Evolutionary conservation across 176 grass and related monocot species (phyloP).

Genomic region (Triticum aestivum): IWGSC_CS_RefSeq_v2.1 NC_057797.1:559048966-559049465

Average conservation of each 20-base stretch:
- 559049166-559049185: conserved; percentile 60
- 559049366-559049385: conserved; percentile 51
- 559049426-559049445: conserved; percentile 49
- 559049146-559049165: conserved; percentile 47
- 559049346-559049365: conserved; percentile 55
- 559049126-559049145: conserved; percentile 38
- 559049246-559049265: not conserved
- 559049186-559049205: conserved; percentile 46
- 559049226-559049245: not conserved
- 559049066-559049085: not conserved
- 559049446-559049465: conserved; percentile 63
- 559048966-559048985: not conserved
- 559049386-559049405: conserved; percentile 51
- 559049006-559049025: not conserved
- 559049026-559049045: not conserved
- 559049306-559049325: conserved; percentile 50
- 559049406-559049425: conserved; percentile 34
- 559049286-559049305: conserved; percentile 19
- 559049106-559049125: conserved; percentile 1
- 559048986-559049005: not conserved
- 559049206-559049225: conserved; percentile 19
- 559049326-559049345: conserved; percentile 45
- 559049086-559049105: not conserved
- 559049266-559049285: not conserved
- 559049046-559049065: not conserved